Evolutionary conservation across 768 basidiomycete genomes (phyloP).

Genomic region (Pleurotus sapidus): DNA sequence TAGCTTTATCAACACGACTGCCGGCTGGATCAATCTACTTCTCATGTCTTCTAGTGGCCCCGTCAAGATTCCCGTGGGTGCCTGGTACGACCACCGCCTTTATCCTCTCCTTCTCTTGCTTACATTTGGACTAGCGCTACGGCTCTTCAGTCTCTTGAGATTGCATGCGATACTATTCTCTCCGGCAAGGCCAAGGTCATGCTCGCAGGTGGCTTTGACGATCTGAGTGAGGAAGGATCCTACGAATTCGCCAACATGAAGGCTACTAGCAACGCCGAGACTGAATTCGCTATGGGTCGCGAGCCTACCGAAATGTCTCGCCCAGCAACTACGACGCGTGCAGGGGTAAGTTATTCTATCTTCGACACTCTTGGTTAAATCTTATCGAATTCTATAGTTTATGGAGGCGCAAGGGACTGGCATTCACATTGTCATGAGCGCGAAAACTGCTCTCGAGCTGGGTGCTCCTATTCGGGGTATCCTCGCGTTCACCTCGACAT

Average conservation of each 20-base stretch:
- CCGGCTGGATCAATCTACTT: slow-evolving; percentile 96
- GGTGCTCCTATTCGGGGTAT: slow-evolving; percentile 93
- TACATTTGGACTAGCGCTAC: slow-evolving; percentile 63
- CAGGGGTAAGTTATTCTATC: slow-evolving; percentile 63
- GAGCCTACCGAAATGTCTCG: slow-evolving; percentile 99
- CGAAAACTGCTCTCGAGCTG: slow-evolving; percentile 92
- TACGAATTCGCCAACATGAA: slow-evolving; percentile 99
- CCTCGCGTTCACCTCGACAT: slow-evolving; percentile 94
- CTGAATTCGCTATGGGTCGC: slow-evolving; percentile 98
- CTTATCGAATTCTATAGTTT: slow-evolving; percentile 44
- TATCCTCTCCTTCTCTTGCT: slow-evolving; percentile 2
- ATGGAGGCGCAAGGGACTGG: slow-evolving; percentile 98
- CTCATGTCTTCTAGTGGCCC: slow-evolving; percentile 96
- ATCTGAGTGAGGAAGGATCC: slow-evolving; percentile 96
- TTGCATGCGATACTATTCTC: slow-evolving; percentile 93
- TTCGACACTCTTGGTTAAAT: slow-evolving; percentile 4
- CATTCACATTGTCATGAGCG: slow-evolving; percentile 96
- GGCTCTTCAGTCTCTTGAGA: slow-evolving; percentile 95
- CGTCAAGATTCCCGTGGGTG: slow-evolving; percentile 98
- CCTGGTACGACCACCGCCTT: slow-evolving; percentile 61
- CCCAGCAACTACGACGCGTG: slow-evolving; percentile 92
- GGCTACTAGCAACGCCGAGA: slow-evolving; percentile 95
- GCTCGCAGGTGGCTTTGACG: slow-evolving; percentile 98
- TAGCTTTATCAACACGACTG: slow-evolving; percentile 98
- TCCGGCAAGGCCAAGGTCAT: slow-evolving; percentile 98